These are phyloP conservation scores for Choanephora cucurbitarum DNA, from an alignment of 371 early-diverging fungal species.

Conservation along the genomic window DNA sequence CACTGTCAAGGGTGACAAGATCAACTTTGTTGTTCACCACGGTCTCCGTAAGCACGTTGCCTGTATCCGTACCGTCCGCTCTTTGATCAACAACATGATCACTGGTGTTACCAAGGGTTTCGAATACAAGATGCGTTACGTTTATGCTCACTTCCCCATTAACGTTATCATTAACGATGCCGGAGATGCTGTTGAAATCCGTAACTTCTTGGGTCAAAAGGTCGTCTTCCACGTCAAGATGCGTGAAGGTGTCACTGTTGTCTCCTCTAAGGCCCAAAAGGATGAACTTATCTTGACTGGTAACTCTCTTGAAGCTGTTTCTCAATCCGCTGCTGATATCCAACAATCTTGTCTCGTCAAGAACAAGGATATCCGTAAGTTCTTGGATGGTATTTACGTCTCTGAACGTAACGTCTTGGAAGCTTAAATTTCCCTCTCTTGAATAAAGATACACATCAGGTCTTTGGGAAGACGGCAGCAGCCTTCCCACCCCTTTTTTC, in stretches of 20 bases:
- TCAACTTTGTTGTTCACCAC: slow-evolving; percentile 95
- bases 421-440: slow-evolving; percentile 17
- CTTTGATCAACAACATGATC: slow-evolving; percentile 98
- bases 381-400: slow-evolving; percentile 99
- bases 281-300: slow-evolving; percentile 97
- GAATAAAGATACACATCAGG: slow-evolving; percentile 50
- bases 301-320: slow-evolving; percentile 97
- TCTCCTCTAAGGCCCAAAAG: slow-evolving; percentile 87
- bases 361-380: slow-evolving; percentile 98
- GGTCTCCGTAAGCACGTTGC: slow-evolving; percentile 98
- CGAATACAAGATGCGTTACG: slow-evolving; percentile 99
- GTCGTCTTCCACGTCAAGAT: slow-evolving; percentile 87
- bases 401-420: slow-evolving; percentile 70
- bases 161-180: slow-evolving; percentile 90
- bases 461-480: slow-evolving; percentile 47
- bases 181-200: slow-evolving; percentile 91
- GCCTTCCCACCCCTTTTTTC: slow-evolving; percentile 49
- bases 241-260: slow-evolving; percentile 91
- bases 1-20: slow-evolving; percentile 42
- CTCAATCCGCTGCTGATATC: slow-evolving; percentile 92
- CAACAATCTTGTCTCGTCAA: slow-evolving; percentile 78
- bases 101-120: slow-evolving; percentile 99
- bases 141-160: slow-evolving; percentile 99
- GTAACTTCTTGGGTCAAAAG: slow-evolving; percentile 99
- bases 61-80: slow-evolving; percentile 97